Evolutionary conservation across 2,329 filamentous ascomycete genomes (phyloP).

Genomic region (Thyridium curvatum): DNA sequence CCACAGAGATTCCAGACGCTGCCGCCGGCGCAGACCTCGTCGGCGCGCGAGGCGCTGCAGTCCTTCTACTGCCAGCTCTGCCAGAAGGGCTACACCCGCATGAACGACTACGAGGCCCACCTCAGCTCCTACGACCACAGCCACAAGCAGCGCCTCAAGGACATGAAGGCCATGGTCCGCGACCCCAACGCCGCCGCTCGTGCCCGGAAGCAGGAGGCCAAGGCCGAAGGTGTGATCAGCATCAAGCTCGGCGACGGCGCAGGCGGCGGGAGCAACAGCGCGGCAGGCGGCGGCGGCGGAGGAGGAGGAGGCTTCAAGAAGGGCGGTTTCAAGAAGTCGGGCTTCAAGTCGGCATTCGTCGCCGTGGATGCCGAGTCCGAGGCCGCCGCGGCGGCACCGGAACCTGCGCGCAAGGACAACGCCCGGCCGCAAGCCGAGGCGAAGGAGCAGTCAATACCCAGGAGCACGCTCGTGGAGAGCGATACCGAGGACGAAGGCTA

Average conservation of each 20-base stretch:
- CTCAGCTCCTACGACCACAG: slow-evolving; percentile 92
- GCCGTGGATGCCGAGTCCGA: slow-evolving; percentile 38
- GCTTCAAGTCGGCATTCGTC: slow-evolving; percentile 73
- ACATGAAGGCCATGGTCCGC: slow-evolving; percentile 79
- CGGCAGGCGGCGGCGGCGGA: slow-evolving; percentile 12
- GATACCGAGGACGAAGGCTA: slow-evolving; percentile 68
- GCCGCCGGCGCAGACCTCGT: slow-evolving; percentile 50
- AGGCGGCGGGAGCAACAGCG: slow-evolving; percentile 19
- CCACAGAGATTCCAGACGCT: slow-evolving; percentile 50
- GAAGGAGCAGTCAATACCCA: slow-evolving; percentile 13
- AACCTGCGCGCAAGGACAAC: slow-evolving; percentile 15
- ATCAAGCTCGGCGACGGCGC: slow-evolving; percentile 51
- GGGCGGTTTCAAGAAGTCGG: slow-evolving; percentile 73
- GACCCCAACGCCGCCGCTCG: slow-evolving; percentile 60
- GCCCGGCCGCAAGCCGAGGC: slow-evolving; percentile 8
- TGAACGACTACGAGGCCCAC: slow-evolving; percentile 95
- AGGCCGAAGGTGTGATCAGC: slow-evolving; percentile 61
- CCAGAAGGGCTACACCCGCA: slow-evolving; percentile 88
- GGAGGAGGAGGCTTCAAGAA: slow-evolving; percentile 51
- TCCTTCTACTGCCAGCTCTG: slow-evolving; percentile 84
- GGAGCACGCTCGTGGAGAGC: slow-evolving; percentile 40
- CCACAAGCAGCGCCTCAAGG: slow-evolving; percentile 83
- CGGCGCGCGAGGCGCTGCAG: slow-evolving; percentile 69
- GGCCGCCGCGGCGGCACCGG: slow-evolving; percentile 29
- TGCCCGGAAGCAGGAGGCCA: slow-evolving; percentile 64